Conservation (phyloP, 768 basidiomycete species). For the Exidia glandulosa region DNA sequence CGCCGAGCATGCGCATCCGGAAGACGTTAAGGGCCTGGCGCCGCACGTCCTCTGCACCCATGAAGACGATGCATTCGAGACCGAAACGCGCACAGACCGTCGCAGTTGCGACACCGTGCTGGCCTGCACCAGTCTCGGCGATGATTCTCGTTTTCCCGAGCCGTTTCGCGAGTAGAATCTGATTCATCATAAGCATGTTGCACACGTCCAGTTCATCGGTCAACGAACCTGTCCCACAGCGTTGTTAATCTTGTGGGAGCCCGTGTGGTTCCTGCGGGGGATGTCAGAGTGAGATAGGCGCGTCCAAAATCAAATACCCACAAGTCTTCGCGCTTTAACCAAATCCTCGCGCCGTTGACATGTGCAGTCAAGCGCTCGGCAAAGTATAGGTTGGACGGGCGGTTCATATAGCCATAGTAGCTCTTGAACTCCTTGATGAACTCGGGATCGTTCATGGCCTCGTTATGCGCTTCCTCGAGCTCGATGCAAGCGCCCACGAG, state of each 20-base stretch:
- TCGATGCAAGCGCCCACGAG: slow-evolving; percentile 88
- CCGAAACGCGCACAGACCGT: slow-evolving; percentile 97
- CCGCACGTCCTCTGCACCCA: slow-evolving; percentile 96
- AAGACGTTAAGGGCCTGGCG: slow-evolving; percentile 97
- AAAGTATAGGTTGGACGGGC: slow-evolving; percentile 84
- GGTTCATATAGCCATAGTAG: slow-evolving; percentile 88
- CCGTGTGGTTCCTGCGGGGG: slow-evolving; percentile 76
- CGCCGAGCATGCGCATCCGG: slow-evolving; percentile 95
- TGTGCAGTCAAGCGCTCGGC: slow-evolving; percentile 85
- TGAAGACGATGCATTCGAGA: slow-evolving; percentile 90
- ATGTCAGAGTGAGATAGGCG: slow-evolving; percentile 5
- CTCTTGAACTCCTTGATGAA: slow-evolving; percentile 89
- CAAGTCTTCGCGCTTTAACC: slow-evolving; percentile 95
- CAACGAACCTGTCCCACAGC: slow-evolving; percentile 78
- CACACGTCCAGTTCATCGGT: neutral
- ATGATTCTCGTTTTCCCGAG: slow-evolving; percentile 96
- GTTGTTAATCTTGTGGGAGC: slow-evolving; percentile 99
- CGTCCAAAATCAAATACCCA: slow-evolving; percentile 22
- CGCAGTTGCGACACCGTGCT: slow-evolving; percentile 97
- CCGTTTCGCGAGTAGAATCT: slow-evolving; percentile 90
- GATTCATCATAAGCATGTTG: slow-evolving; percentile 7
- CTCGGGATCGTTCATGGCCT: slow-evolving; percentile 74
- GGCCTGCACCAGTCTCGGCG: slow-evolving; percentile 97
- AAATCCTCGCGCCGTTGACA: slow-evolving; percentile 89
- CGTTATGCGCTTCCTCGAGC: slow-evolving; percentile 77